phyloP scores from a whole-genome alignment of 1,284 basidiomycete genomes.

The Trichosporon faecale region DNA sequence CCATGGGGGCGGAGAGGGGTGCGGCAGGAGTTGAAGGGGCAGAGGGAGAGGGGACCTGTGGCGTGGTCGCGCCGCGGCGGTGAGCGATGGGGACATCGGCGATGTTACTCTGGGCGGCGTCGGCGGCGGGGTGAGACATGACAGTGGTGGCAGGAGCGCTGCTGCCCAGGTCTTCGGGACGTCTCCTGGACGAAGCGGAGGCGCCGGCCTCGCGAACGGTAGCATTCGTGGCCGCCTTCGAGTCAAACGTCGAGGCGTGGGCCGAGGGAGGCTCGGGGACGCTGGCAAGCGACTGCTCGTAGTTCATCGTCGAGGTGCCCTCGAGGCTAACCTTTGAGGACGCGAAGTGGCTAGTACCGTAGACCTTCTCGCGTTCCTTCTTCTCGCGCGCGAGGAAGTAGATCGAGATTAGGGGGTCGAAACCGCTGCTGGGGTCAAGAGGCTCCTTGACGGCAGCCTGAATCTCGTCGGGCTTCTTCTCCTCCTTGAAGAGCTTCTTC shows the following conservation, averaged over 20 bases:
- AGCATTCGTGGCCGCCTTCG: neutral
- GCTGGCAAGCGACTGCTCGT: slow-evolving; percentile 74
- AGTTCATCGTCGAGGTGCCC: slow-evolving; percentile 46
- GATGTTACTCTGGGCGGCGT: slow-evolving; percentile 41
- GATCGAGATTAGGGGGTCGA: slow-evolving; percentile 92
- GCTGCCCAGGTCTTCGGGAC: slow-evolving; percentile 30
- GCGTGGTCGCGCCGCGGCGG: slow-evolving; percentile 39
- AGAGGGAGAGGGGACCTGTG: slow-evolving; percentile 27
- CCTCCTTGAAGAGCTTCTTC: slow-evolving; percentile 74
- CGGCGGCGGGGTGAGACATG: slow-evolving; percentile 50
- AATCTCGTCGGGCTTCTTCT: slow-evolving; percentile 48
- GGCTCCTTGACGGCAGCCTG: slow-evolving; percentile 45
- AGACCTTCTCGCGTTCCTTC: slow-evolving; percentile 87
- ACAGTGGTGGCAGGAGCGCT: slow-evolving; percentile 31
- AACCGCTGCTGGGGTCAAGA: slow-evolving; percentile 83
- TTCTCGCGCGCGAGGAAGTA: slow-evolving; percentile 95
- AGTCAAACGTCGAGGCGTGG: slow-evolving; percentile 40
- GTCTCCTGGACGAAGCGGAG: slow-evolving; percentile 49
- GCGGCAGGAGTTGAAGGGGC: slow-evolving; percentile 29
- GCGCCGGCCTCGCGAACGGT: slow-evolving; percentile 1
- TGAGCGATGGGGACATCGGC: slow-evolving; percentile 51
- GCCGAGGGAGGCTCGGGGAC: slow-evolving; percentile 71
- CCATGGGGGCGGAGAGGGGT: slow-evolving; percentile 64
- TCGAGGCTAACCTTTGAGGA: slow-evolving; percentile 70
- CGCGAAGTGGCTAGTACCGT: slow-evolving; percentile 90